These are phyloP conservation scores for Spencermartinsiella ligniputridi DNA, from an alignment of 1,139 yeast species.

Conservation along the genomic window DNA sequence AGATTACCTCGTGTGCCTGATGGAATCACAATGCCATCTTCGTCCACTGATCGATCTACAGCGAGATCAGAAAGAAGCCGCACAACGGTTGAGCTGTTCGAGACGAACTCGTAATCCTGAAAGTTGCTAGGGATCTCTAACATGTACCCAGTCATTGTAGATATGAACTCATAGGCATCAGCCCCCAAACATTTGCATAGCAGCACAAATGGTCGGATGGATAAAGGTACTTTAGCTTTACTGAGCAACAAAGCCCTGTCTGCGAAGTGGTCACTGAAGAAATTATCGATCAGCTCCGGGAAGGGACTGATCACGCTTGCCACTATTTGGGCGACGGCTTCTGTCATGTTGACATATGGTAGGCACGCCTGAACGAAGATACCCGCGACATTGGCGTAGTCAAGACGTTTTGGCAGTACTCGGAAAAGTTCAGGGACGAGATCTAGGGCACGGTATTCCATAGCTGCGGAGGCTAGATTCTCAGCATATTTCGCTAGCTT, in stretches of 20 bases:
- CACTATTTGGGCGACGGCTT: conserved; percentile 49
- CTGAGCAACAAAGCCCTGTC: conserved; percentile 54
- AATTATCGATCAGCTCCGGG: conserved; percentile 55
- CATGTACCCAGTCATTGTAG: conserved; percentile 59
- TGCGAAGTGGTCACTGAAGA: conserved; percentile 54
- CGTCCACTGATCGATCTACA: conserved; percentile 41
- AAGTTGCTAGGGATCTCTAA: conserved; percentile 34
- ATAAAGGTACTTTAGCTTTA: conserved; percentile 72
- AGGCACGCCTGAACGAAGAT: conserved; percentile 55
- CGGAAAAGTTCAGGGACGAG: conserved; percentile 40
- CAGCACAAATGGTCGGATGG: conserved; percentile 57
- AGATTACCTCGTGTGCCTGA: conserved; percentile 69
- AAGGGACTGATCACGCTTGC: conserved; percentile 47
- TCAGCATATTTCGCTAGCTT: conserved; percentile 20
- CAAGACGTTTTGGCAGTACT: conserved; percentile 41
- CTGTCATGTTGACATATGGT: conserved; percentile 59
- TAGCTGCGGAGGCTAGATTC: conserved; percentile 38
- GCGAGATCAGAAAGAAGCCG: conserved; percentile 38
- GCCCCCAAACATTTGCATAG: conserved; percentile 57
- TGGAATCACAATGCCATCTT: conserved; percentile 39
- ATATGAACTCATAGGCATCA: conserved; percentile 54
- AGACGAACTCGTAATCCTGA: conserved; percentile 31
- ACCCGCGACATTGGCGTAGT: conserved; percentile 56
- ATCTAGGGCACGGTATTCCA: conserved; percentile 42
- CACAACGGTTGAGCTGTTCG: conserved; percentile 36